phyloP scores from a whole-genome alignment of 2,329 filamentous ascomycete genomes.

The Sarocladium strictum region DNA sequence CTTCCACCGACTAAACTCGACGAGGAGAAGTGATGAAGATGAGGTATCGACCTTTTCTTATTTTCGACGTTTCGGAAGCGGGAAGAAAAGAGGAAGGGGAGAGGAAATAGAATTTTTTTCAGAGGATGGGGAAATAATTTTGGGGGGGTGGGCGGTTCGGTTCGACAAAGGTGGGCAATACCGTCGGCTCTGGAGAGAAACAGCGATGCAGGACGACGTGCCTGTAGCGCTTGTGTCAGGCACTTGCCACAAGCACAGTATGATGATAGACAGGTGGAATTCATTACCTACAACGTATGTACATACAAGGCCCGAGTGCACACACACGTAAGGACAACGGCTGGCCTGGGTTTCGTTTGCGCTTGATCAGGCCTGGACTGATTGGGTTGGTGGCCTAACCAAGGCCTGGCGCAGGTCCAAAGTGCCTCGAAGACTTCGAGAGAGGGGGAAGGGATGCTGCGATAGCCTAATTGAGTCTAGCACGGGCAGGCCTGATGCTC shows the following conservation, averaged over 20 bases:
- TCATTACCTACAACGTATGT: neutral
- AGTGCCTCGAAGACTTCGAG: neutral
- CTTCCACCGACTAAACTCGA: neutral
- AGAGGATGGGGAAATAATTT: constrained; percentile 10
- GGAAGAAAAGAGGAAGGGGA: constrained; percentile 14
- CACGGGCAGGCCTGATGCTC: neutral
- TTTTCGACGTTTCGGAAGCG: constrained; percentile 13
- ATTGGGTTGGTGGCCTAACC: neutral
- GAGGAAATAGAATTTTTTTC: constrained; percentile 8
- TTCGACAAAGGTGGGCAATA: neutral
- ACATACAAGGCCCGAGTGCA: neutral
- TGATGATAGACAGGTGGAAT: too few species aligned
- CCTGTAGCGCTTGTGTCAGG: too few species aligned
- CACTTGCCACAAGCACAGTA: too few species aligned
- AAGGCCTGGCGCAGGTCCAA: neutral
- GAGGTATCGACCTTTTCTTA: constrained; percentile 11
- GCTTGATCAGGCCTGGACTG: neutral
- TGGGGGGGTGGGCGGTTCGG: constrained; percentile 3
- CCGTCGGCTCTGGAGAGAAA: neutral
- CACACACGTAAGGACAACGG: too few species aligned
- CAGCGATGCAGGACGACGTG: neutral
- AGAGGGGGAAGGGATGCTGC: neutral
- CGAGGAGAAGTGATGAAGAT: constrained; percentile 10
- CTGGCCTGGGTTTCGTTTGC: neutral
- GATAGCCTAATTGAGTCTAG: constrained; percentile 8